Base-by-base conservation (phyloP, 768 basidiomycete species). In the Clitopilus hobsonii region DNA sequence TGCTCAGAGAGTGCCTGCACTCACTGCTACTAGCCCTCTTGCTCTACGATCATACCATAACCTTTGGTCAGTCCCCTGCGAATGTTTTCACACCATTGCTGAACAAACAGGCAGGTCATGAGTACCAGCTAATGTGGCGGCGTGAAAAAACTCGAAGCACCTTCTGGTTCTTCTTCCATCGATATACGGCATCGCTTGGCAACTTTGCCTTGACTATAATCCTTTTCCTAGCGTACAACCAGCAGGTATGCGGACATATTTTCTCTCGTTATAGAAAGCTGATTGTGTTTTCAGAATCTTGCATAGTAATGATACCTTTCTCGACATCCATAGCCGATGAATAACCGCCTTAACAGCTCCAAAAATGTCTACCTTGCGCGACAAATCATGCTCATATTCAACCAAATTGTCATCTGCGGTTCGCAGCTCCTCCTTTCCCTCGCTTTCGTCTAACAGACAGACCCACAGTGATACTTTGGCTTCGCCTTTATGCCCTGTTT, bases 401-500 rank as follows among this genome's bases (percentile, higher is more conserved):
- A 72, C 47, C 79, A 82, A 61, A 67, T 79, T 8, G 57, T 77
- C 1, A 74, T 83, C 11, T 70, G 74, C 58, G 53, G 82, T 82
- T 54, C 54, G 80, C 32, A 36, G 4, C 20, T 13, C 26, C 48
- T 38, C 23, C 29, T 14, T 18, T 24, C 11, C 11, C 45, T 10
- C 25, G 10, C 10, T 22, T 16, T 51, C 27, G 22, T 6, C 10
- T 22, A n/a, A 30, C 29, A 14, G n/a, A n/a, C 53, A 36, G 27
- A 49, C 18, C 20, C 27, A 10, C 51, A 80, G 77, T 70, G 55
- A 71, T 76, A 27, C 69, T 82, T 22, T 71, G 72, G 13, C 63
- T 79, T 38, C 76, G 82, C 30, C 76, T 77, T 47, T 77, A 74
- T 54, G 82, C 83, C 4, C 63, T 84, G 13, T 83, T 30, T 74